Evolutionary conservation across 1,284 basidiomycete species (phyloP), one percentile per base, ranked within the genome.

Genomic region (Termitomyces sp.): DNA sequence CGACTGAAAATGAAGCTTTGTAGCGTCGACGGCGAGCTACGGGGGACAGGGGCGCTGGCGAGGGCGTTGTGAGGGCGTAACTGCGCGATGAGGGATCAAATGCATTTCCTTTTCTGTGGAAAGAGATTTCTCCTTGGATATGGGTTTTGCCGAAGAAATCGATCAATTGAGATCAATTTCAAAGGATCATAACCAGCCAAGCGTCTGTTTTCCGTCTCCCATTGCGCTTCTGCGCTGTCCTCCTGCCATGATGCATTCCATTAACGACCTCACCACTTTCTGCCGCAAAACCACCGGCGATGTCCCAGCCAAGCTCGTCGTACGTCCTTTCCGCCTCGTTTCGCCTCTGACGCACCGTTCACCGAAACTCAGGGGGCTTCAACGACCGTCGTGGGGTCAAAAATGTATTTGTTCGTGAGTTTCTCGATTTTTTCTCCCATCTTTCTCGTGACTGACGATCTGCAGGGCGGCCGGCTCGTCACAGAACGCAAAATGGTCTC

Each of bases 271-370:
- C 63, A 92, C 92, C 6, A 92, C 92, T 9, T 92, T 86, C 69
- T 88, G 84, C 65, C 80, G 90, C 63, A 84, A 84, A 68, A 91
- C 93, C 0, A 83, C 82, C 5, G 93, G 93, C 50, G 86, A 92
- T 80, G 86, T 94, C 26, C 93, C 93, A 12, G 84, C 89, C 44
- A 91, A 91, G 65, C 84, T 95, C 50, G 92, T 94, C 54, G 92
- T 93, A 72, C 62, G 90, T 81, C n/a, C 21, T 39, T 51, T 26
- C 52, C 55, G 41, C 17, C 15, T 41, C 51, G 10, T 4, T 21
- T 36, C 12, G n/a, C 10, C 26, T 30, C 10, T 12, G 13, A 10
- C 8, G 28, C 28, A 28, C n/a, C 4, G 38, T 31, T 54, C 21
- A 33, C 31, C 31, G 55, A 13, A 17, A 13, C 48, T 44, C 64